These are phyloP conservation scores for Candida germanica DNA, from an alignment of 805 yeast genomes.

Conservation along the genomic window DNA sequence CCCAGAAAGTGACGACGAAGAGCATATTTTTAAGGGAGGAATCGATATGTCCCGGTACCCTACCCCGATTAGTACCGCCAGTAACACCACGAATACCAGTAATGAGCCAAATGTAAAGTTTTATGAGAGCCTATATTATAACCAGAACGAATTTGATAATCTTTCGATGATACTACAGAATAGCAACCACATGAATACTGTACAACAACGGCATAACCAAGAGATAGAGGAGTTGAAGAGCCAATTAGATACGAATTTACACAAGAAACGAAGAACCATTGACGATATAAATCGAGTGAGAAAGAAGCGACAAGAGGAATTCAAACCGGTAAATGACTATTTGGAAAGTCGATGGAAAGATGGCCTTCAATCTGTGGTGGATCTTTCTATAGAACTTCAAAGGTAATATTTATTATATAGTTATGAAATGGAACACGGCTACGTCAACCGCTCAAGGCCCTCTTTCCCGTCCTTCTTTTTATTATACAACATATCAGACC, in stretches of 20 bases:
- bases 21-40: constrained; percentile 18
- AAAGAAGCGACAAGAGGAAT: constrained; percentile 41
- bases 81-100: constrained; percentile 3
- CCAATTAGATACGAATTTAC: constrained; percentile 18
- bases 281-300: constrained; percentile 44
- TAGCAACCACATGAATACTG: constrained; percentile 35
- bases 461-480: constrained; percentile 32
- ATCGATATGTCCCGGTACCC: constrained; percentile 31
- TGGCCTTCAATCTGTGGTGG: constrained; percentile 39
- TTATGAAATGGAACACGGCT: no score
- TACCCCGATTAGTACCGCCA: constrained; percentile 9
- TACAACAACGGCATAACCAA: constrained; percentile 30
- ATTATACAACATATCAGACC: constrained; percentile 63
- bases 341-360: constrained; percentile 51
- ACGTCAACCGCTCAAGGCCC: constrained; percentile 11
- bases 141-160: constrained; percentile 39
- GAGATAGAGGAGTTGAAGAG: constrained; percentile 23
- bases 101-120: not conserved
- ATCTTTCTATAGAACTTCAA: no score
- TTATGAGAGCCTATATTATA: constrained; percentile 38
- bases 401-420: no score
- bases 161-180: constrained; percentile 32
- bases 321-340: constrained; percentile 43
- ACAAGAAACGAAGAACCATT: constrained; percentile 39
- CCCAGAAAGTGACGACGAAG: constrained; percentile 17